phyloP scores from a whole-genome alignment of 1,284 basidiomycete species.

The Cutaneotrichosporon sp. region DNA sequence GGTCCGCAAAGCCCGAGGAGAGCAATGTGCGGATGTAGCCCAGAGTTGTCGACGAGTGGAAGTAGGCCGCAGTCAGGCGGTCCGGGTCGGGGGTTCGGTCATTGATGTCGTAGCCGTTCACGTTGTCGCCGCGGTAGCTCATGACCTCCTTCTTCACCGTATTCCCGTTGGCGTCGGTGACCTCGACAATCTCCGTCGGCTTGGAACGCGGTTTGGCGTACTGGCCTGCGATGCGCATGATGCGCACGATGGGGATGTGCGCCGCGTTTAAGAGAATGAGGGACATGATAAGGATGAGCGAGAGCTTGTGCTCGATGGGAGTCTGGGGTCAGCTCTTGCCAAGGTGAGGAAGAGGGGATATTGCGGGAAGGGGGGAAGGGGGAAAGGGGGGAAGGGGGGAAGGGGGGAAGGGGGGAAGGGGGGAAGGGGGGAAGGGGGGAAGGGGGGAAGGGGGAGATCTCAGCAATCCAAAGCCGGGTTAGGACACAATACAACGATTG shows the following conservation, averaged over 20 bases:
- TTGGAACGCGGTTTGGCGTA: conserved; percentile 95
- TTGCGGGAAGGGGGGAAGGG: neutral
- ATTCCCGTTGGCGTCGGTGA: conserved; percentile 59
- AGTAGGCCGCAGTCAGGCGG: conserved; percentile 82
- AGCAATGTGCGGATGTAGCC: conserved; percentile 89
- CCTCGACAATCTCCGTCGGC: conserved; percentile 67
- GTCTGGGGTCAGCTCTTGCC: conserved; percentile 57
- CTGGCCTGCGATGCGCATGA: conserved; percentile 91
- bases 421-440: too few relatives aligned
- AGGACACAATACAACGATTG: too few relatives aligned
- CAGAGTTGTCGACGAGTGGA: conserved; percentile 88
- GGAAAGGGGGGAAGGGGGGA: too few relatives aligned
- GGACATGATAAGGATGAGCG: conserved; percentile 90
- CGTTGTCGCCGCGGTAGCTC: conserved; percentile 80
- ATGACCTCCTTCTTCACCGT: conserved; percentile 45
- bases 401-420: too few relatives aligned
- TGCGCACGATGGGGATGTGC: conserved; percentile 84
- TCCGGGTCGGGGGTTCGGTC: conserved; percentile 85
- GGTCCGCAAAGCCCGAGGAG: conserved; percentile 83
- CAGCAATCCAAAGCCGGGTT: too few relatives aligned
- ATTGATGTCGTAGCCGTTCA: conserved; percentile 72
- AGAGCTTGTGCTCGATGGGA: conserved; percentile 91
- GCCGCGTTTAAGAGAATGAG: conserved; percentile 92
- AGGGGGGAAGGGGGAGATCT: too few relatives aligned
- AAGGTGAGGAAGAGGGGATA: neutral